phyloP scores from a whole-genome alignment of 768 basidiomycete genomes.

The Lactarius tabidus region DNA sequence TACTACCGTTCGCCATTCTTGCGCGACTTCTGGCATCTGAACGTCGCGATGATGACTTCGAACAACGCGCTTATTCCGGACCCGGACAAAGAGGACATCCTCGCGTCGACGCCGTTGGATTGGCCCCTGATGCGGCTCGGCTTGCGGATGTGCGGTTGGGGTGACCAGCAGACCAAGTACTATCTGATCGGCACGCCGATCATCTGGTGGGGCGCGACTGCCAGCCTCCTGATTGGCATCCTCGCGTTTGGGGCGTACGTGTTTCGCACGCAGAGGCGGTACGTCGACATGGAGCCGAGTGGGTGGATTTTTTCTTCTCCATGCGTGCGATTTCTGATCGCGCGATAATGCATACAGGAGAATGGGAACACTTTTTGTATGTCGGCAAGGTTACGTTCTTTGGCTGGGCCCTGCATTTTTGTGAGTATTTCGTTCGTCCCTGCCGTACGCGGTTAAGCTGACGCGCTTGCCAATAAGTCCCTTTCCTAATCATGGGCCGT shows the following conservation, averaged over 20 bases:
- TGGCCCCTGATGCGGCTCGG: conserved; percentile 93
- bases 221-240: conserved; percentile 57
- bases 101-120: conserved; percentile 87
- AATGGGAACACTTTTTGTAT: conserved; percentile 94
- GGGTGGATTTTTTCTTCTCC: conserved; percentile 32
- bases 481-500: conserved; percentile 97
- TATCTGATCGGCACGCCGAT: conserved; percentile 92
- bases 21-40: conserved; percentile 97
- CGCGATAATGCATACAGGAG: conserved; percentile 42
- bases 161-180: conserved; percentile 80
- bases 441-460: not conserved
- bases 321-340: not conserved
- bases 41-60: conserved; percentile 99
- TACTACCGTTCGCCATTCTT: conserved; percentile 89
- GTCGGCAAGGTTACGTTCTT: conserved; percentile 87
- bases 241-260: conserved; percentile 62
- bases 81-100: conserved; percentile 97
- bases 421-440: conserved; percentile 43
- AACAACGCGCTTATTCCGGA: conserved; percentile 98
- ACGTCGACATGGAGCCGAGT: conserved; percentile 87
- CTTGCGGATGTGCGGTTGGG: conserved; percentile 97
- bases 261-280: conserved; percentile 81
- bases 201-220: conserved; percentile 82
- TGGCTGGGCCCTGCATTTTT: conserved; percentile 89
- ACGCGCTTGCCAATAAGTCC: conserved; percentile 47